Conservation (phyloP, 371 early-diverging fungal species). For the Mortierella sp. region DNA sequence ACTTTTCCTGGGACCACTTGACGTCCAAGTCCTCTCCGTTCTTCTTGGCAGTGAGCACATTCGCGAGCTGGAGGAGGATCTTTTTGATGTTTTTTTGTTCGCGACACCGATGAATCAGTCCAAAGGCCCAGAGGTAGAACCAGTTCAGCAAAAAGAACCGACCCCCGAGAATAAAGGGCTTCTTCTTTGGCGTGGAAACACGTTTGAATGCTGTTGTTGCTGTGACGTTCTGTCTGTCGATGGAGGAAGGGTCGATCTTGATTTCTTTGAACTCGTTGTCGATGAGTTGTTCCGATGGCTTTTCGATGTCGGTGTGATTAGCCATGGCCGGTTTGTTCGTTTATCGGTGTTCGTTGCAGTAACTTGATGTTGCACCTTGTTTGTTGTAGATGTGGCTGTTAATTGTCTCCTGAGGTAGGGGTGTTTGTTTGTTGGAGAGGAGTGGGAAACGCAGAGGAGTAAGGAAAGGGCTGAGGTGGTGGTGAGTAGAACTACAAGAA, state of each 20-base stretch:
- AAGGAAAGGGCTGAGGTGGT: neutral
- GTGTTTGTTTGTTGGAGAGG: no score
- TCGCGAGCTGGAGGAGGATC: conserved; percentile 30
- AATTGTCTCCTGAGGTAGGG: neutral
- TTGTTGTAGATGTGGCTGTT: neutral
- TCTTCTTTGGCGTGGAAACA: neutral
- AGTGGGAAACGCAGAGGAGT: neutral
- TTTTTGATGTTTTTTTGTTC: conserved; percentile 32
- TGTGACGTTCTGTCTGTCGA: conserved; percentile 1
- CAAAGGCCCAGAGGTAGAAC: conserved; percentile 54
- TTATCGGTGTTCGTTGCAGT: no score
- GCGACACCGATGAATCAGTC: conserved; percentile 32
- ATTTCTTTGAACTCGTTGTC: neutral
- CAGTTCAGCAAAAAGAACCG: conserved; percentile 49
- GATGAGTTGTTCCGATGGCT: neutral
- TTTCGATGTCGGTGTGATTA: neutral
- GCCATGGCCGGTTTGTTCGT: neutral
- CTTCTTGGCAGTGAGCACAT: conserved; percentile 21
- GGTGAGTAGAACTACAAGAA: neutral
- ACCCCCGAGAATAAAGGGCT: conserved; percentile 39
- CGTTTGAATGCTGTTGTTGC: neutral
- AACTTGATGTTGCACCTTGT: neutral
- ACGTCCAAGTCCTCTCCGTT: conserved; percentile 50
- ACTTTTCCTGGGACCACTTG: conserved; percentile 35
- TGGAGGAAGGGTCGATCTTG: neutral